A percentile compares a stretch with the other conserved stretches of the same genome.
These are phyloP conservation scores for Lactarius hengduanensis DNA, from an alignment of 768 basidiomycete species.

Conservation along the genomic window DNA sequence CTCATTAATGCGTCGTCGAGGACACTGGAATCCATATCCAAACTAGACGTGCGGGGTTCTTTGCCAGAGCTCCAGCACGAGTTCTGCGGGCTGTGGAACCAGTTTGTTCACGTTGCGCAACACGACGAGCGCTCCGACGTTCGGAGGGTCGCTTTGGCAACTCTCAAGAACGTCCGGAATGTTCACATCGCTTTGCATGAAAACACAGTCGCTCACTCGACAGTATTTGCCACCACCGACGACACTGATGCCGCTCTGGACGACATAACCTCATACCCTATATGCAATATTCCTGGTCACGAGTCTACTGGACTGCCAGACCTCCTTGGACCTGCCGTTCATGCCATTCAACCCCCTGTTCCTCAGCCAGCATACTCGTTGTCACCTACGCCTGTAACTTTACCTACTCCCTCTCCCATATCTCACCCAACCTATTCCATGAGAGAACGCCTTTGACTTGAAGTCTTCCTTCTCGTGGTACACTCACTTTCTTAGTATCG, in stretches of 20 bases:
- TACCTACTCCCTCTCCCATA: too few relatives aligned
- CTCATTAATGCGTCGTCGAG: not conserved
- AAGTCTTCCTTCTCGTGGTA: too few relatives aligned
- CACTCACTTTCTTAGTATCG: too few relatives aligned
- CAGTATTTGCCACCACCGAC: not conserved
- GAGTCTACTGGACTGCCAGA: not conserved
- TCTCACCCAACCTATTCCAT: too few relatives aligned
- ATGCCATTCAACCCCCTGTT: not conserved
- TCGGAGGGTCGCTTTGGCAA: not conserved
- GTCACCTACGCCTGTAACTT: too few relatives aligned
- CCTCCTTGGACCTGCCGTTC: too few relatives aligned
- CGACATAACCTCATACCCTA: not conserved
- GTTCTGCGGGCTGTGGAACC: constrained; percentile 12
- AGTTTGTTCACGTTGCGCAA: not conserved
- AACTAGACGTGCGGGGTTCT: not conserved
- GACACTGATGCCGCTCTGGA: not conserved
- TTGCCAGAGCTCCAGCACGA: constrained; percentile 3
- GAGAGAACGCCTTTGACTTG: too few relatives aligned
- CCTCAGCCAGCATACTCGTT: too few relatives aligned
- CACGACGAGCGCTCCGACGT: not conserved
- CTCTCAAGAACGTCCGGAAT: constrained; percentile 16
- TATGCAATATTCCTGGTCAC: not conserved
- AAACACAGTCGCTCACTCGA: too few relatives aligned
- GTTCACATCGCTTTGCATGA: constrained; percentile 6
- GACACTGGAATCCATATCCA: constrained; percentile 5